Evolutionary conservation across 2,329 filamentous ascomycete genomes (phyloP), one percentile per base, ranked within the genome.

Genomic region (Fusarium penzigii): DNA sequence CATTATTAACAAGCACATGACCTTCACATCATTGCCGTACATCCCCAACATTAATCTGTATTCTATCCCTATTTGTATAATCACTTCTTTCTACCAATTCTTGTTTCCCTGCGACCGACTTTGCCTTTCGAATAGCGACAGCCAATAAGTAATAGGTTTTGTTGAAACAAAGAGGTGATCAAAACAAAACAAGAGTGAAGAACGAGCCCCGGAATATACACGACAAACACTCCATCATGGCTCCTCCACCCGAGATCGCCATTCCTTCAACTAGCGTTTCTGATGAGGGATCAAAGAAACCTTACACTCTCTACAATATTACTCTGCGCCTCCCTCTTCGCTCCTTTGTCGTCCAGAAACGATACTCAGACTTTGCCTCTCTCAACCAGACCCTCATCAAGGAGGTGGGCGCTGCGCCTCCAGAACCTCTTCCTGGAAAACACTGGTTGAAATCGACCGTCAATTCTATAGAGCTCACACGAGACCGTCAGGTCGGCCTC

Each of bases 261-360:
- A 87, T 88, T 60, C 84, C 84, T 11, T 83, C 82, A n/a, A 86
- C 85, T 44, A 85, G 82, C 57, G 71, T 83, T 52, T 77, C 79
- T 47, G 74, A 79, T 52, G 77, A 78, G 57, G 69, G 65, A 55
- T 65, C 70, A 6, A 76, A 79, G 57, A 90, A 90, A 65, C 80
- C 86, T 0, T 91, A 85, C 70, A 92, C 89, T 0, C 80, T 87
- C 58, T 93, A 92, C 77, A 89, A 90, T 70, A 87, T 92, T 70
- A 86, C 84, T 17, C 78, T 94, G 53, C 85, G 88, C 46, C 84
- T 92, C 1, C 89, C 90, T 0, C 80, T 93, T 13, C 85, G 88
- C 44, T 88, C 88, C 5, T 89, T 87, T 63, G 86, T 88, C 58
- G 78, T 92, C 6, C 84, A 86, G 65, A 93, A 92, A 72, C 88